These are phyloP conservation scores for Mycena leptocephala DNA, from an alignment of 768 basidiomycete genomes.

Conservation along the genomic window DNA sequence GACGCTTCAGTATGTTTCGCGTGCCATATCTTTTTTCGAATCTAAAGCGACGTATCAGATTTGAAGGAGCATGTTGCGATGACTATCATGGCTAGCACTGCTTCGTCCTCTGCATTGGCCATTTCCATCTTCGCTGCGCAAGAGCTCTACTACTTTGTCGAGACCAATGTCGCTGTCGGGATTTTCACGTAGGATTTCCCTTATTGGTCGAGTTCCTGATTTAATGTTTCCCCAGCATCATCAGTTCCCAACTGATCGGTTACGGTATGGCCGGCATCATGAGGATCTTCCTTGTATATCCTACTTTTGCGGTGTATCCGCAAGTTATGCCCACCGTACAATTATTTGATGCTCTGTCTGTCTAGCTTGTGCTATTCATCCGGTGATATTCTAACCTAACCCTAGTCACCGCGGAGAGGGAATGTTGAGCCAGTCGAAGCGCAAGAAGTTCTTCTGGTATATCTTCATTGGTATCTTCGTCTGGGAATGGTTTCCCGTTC, in stretches of 20 bases:
- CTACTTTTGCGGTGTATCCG: constrained; percentile 62
- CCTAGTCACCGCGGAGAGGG: constrained; percentile 61
- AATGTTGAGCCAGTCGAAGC: constrained; percentile 55
- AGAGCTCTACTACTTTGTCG: constrained; percentile 66
- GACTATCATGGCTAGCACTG: constrained; percentile 70
- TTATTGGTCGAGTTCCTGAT: not conserved
- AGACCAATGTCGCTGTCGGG: constrained; percentile 56
- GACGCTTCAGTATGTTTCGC: constrained; percentile 64
- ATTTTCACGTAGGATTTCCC: constrained; percentile 52
- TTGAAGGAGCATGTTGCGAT: constrained; percentile 69
- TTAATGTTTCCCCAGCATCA: constrained; percentile 41
- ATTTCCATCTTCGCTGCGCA: constrained; percentile 71
- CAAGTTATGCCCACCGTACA: constrained; percentile 58
- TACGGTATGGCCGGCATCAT: constrained; percentile 57
- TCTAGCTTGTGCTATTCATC: too few relatives aligned
- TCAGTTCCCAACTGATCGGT: constrained; percentile 56
- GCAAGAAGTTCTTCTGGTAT: constrained; percentile 67
- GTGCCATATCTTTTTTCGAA: not conserved
- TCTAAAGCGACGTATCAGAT: constrained; percentile 32
- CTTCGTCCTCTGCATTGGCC: constrained; percentile 64
- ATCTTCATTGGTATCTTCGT: constrained; percentile 57
- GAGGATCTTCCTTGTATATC: constrained; percentile 65
- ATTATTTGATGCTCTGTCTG: constrained; percentile 60
- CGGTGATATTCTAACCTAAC: too few relatives aligned
- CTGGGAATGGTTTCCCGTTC: constrained; percentile 60